Evolutionary conservation across 768 basidiomycete species (phyloP), one percentile per base, ranked within the genome.

Genomic region (Porpolomopsis calyptriformis): DNA sequence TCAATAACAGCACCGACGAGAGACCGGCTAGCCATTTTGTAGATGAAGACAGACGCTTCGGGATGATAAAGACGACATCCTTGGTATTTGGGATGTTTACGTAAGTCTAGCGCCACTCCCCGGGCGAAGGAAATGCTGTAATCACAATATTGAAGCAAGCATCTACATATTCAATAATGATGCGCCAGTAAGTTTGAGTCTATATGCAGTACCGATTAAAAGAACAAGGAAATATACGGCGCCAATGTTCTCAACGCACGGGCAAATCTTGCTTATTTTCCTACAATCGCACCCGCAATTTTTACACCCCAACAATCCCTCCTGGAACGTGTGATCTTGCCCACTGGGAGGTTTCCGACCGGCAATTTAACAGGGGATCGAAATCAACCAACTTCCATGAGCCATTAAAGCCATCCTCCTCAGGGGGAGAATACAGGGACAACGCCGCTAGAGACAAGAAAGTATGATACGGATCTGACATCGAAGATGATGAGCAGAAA

Each of bases 401-500:
- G 25, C 57, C 48, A 24, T 25, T 39, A 8, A 46, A 60, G 31
- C 57, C 63, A 9, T 57, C 63, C 9, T 62, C 60, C 24, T 55
- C 43, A 3, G 56, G 57, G n/a, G 74, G 73, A 25, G 76, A 67
- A 60, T 74, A 77, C 56, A 93, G 71, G 1, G 88, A 71, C 16
- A 93, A 55, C 0, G 87, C 82, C 0, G 94, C 92, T 27, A 96
- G 65, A 2, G 88, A 79, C 24, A 97, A 69, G 60, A 97, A 98
- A 0, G 93, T 96, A 55, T 99, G 94, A 57, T 90, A 94, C 0
- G 94, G 91, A 66, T 99, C 94, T 85, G 56, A 19, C 25, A 49
- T 35, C 46, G 29, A 18, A 49, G 46, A 38, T 43, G 53, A 31
- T 29, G 35, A 24, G 19, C 27, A 8, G 19, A 20, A 36, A 19